Evolutionary conservation across 2,329 filamentous ascomycete genomes (phyloP).

Genomic region (Colletotrichum sp.): DNA sequence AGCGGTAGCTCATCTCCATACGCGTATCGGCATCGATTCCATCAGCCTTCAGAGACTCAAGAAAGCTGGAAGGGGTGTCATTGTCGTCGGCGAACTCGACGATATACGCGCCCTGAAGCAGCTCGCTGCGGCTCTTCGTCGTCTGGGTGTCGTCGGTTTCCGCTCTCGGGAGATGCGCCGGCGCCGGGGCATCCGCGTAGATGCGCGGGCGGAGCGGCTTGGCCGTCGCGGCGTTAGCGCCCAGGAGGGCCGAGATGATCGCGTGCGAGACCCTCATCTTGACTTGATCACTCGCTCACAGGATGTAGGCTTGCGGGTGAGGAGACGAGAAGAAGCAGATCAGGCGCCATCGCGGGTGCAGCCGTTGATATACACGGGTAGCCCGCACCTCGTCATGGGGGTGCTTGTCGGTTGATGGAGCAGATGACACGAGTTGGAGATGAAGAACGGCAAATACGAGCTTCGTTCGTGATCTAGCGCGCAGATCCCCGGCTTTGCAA

Average conservation of each 20-base stretch:
- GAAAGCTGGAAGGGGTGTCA: constrained; percentile 14
- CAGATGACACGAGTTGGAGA: not conserved
- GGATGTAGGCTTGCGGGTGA: not conserved
- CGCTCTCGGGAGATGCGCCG: not conserved
- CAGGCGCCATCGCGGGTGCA: not conserved
- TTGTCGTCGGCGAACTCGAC: constrained; percentile 27
- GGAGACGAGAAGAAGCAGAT: not conserved
- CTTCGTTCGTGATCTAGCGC: not conserved
- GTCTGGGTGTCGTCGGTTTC: not conserved
- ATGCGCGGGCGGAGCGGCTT: constrained; percentile 6
- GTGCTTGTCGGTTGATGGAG: not conserved
- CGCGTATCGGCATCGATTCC: constrained; percentile 22
- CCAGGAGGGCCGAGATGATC: not conserved
- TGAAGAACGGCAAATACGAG: constrained; percentile 14
- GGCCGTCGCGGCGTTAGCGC: not conserved
- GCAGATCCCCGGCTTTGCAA: constrained; percentile 2
- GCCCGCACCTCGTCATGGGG: not conserved
- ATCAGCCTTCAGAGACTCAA: constrained; percentile 13
- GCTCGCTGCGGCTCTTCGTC: not conserved
- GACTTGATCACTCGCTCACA: not conserved
- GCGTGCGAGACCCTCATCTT: constrained; percentile 1
- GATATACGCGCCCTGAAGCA: constrained; percentile 27
- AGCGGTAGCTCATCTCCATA: constrained; percentile 24
- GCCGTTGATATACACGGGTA: not conserved
- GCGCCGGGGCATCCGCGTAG: not conserved